These are phyloP conservation scores for Blepharisma stoltei DNA, from an alignment of 73 alveolate genomes.

Conservation along the genomic window DNA sequence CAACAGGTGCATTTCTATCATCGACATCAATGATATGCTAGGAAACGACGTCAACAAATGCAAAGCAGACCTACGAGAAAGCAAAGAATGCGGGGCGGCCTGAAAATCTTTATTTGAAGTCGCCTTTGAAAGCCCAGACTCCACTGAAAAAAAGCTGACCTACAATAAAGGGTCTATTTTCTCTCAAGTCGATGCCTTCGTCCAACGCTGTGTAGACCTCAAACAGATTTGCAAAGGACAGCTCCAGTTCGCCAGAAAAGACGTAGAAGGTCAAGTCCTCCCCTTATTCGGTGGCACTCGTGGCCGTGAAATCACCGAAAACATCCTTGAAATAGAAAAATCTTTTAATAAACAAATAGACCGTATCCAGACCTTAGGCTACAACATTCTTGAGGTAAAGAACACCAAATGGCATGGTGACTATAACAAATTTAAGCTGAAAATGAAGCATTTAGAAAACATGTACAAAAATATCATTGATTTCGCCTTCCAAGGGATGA, in stretches of 20 bases:
- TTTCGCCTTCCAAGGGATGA: conserved; percentile 96
- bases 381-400: conserved; percentile 95
- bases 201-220: conserved; percentile 97
- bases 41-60: conserved; percentile 92
- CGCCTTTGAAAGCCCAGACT: conserved; percentile 29
- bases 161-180: conserved; percentile 88
- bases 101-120: conserved; percentile 77
- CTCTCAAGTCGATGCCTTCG: conserved; percentile 99
- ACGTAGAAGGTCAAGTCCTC: conserved; percentile 56
- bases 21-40: conserved; percentile 82
- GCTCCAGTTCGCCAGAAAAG: conserved; percentile 95
- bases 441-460: conserved; percentile 84
- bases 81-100: conserved; percentile 85
- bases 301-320: conserved; percentile 78
- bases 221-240: conserved; percentile 98
- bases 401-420: conserved; percentile 99
- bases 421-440: conserved; percentile 68
- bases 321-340: conserved; percentile 75
- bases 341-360: conserved; percentile 86
- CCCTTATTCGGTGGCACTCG: conserved; percentile 99
- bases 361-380: conserved; percentile 82
- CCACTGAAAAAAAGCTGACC: neutral
- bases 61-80: conserved; percentile 81
- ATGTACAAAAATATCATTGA: conserved; percentile 93
- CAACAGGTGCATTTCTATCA: conserved; percentile 81